Conservation (phyloP, 1,284 basidiomycete species). For the Marasmius tenuissimus region DNA sequence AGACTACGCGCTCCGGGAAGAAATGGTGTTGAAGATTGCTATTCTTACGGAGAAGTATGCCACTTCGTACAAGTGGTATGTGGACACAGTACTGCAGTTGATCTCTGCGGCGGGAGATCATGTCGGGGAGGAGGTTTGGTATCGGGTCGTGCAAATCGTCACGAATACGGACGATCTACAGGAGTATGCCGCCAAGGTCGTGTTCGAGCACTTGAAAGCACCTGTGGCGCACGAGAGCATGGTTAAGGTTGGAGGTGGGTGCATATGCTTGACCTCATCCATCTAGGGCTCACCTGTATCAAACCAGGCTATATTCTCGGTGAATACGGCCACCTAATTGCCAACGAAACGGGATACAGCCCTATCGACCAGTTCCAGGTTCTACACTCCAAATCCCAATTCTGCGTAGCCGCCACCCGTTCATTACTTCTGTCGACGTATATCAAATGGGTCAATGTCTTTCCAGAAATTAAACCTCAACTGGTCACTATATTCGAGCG, state of each 20-base stretch:
- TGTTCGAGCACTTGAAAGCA: slow-evolving; percentile 87
- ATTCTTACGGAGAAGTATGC: slow-evolving; percentile 98
- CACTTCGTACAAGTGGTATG: slow-evolving; percentile 93
- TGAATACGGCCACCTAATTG: slow-evolving; percentile 96
- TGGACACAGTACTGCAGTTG: slow-evolving; percentile 93
- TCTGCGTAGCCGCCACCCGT: slow-evolving; percentile 90
- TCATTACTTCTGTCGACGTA: slow-evolving; percentile 95
- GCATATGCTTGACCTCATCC: background rate
- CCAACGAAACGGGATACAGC: slow-evolving; percentile 91
- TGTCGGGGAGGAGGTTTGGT: slow-evolving; percentile 99
- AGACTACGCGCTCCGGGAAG: slow-evolving; percentile 94
- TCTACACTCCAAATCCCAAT: slow-evolving; percentile 93
- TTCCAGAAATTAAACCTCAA: slow-evolving; percentile 96
- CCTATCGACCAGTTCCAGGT: slow-evolving; percentile 95
- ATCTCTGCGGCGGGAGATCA: slow-evolving; percentile 97
- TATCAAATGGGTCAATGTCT: slow-evolving; percentile 99
- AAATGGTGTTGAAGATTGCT: slow-evolving; percentile 99
- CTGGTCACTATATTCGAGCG: slow-evolving; percentile 94
- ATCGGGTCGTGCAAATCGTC: slow-evolving; percentile 96
- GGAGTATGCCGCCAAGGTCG: slow-evolving; percentile 92
- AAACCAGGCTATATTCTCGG: slow-evolving; percentile 88
- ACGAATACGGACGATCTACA: slow-evolving; percentile 98
- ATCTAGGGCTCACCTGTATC: slow-evolving; percentile 11
- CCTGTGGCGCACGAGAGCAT: slow-evolving; percentile 95
- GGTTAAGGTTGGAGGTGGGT: slow-evolving; percentile 91